phyloP scores from a whole-genome alignment of 495 filamentous ascomycete species.

The Trichoderma parareesei region DNA sequence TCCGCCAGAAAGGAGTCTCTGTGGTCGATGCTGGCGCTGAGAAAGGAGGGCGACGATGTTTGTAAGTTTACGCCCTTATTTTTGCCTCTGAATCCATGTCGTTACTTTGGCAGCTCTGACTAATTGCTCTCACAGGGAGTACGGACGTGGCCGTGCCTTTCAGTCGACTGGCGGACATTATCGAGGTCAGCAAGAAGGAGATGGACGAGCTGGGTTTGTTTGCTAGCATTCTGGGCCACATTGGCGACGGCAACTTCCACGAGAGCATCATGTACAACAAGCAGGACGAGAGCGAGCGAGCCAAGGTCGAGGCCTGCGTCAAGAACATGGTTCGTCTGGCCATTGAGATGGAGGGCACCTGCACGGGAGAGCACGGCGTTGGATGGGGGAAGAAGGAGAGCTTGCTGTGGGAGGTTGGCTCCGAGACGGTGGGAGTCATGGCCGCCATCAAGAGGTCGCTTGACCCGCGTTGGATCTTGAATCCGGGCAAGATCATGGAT shows the following conservation, averaged over 20 bases:
- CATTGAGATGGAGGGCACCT: conserved; percentile 88
- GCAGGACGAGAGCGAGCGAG: conserved; percentile 54
- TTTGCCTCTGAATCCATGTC: background rate
- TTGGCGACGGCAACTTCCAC: conserved; percentile 65
- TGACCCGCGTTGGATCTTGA: conserved; percentile 86
- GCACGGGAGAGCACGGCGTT: conserved; percentile 84
- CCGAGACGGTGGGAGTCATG: conserved; percentile 77
- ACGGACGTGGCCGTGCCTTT: conserved; percentile 91
- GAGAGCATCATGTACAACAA: conserved; percentile 79
- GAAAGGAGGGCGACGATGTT: conserved; percentile 51
- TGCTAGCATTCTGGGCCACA: conserved; percentile 65
- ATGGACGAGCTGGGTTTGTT: conserved; percentile 79
- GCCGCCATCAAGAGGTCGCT: conserved; percentile 73
- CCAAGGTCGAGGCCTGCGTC: conserved; percentile 69
- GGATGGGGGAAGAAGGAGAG: conserved; percentile 82
- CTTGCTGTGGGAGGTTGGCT: conserved; percentile 73
- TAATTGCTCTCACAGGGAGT: conserved; percentile 34
- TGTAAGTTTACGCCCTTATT: conserved; percentile 29
- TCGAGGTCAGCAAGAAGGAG: conserved; percentile 83
- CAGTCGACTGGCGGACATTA: conserved; percentile 77
- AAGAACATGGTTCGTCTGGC: conserved; percentile 83
- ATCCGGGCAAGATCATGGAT: conserved; percentile 87
- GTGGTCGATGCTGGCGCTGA: conserved; percentile 67
- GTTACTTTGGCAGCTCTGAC: background rate
- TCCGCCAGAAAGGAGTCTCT: conserved; percentile 66